Evolutionary conservation across 2,329 filamentous ascomycete species (phyloP).

Genomic region (Aspergillus candidus): DNA sequence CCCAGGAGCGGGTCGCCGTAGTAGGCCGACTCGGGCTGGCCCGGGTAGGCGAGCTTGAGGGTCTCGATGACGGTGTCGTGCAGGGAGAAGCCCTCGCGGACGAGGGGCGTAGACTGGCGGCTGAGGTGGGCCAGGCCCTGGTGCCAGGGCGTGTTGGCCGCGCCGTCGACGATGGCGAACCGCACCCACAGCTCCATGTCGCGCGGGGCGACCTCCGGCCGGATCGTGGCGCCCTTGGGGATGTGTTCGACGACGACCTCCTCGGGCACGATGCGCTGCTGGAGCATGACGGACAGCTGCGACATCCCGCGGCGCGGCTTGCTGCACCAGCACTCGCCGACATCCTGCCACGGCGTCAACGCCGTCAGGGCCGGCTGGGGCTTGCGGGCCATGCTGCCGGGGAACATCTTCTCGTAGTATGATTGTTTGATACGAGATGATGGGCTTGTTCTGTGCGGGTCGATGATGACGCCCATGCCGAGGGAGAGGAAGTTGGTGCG

Average conservation of each 20-base stretch:
- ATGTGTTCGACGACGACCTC: conserved; percentile 70
- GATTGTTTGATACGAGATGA: conserved; percentile 35
- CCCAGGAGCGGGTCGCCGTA: conserved; percentile 33
- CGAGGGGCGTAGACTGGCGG: neutral
- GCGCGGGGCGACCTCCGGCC: conserved; percentile 56
- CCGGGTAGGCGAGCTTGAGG: conserved; percentile 25
- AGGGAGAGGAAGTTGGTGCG: conserved; percentile 68
- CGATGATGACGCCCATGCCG: conserved; percentile 60
- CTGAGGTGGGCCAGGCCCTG: neutral
- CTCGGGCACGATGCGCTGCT: conserved; percentile 55
- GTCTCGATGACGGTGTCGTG: conserved; percentile 27
- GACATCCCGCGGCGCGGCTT: conserved; percentile 39
- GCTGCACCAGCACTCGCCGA: conserved; percentile 85
- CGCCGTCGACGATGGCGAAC: conserved; percentile 41
- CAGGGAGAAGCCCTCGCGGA: conserved; percentile 15
- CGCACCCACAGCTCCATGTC: conserved; percentile 65
- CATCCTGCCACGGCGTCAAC: conserved; percentile 65
- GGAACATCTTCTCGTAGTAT: conserved; percentile 14
- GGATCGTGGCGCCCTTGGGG: conserved; percentile 53
- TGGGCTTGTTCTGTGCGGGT: conserved; percentile 55
- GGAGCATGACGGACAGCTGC: conserved; percentile 37
- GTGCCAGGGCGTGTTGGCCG: neutral
- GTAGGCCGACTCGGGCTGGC: conserved; percentile 27
- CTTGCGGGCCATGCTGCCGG: conserved; percentile 10
- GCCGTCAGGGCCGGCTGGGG: conserved; percentile 48